These are phyloP conservation scores for Dactylellina parvicollis DNA, from an alignment of 2,329 filamentous ascomycete species.

Conservation along the genomic window DNA sequence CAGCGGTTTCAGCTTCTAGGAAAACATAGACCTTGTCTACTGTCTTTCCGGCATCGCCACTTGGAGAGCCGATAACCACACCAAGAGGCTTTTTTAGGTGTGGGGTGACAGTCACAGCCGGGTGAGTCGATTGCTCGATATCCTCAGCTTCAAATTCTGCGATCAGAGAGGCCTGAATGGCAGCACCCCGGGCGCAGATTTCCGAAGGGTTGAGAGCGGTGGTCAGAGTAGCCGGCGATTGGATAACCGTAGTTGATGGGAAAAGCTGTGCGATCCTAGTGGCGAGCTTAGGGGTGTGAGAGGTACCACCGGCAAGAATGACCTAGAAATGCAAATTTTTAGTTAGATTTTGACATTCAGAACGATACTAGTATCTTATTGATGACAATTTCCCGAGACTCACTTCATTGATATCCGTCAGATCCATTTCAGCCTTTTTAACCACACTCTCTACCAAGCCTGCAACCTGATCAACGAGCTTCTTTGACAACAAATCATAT, in stretches of 20 bases:
- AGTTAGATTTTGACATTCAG: background rate
- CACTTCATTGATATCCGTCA: constrained; percentile 87
- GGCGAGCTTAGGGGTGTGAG: constrained; percentile 93
- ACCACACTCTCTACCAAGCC: constrained; percentile 83
- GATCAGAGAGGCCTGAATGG: constrained; percentile 92
- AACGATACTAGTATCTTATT: background rate
- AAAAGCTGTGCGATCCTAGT: constrained; percentile 81
- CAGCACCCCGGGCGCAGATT: constrained; percentile 85
- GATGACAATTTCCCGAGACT: background rate
- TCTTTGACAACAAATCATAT: constrained; percentile 87
- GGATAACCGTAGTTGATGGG: constrained; percentile 78
- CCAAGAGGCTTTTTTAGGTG: constrained; percentile 90
- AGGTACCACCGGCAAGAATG: constrained; percentile 88
- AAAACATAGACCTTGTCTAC: constrained; percentile 81
- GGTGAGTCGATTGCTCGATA: constrained; percentile 94
- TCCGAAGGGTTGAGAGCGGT: constrained; percentile 92
- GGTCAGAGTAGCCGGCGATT: constrained; percentile 81
- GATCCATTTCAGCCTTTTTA: constrained; percentile 90
- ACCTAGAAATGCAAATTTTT: constrained; percentile 65
- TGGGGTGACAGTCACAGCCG: constrained; percentile 90
- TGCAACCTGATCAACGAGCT: constrained; percentile 88
- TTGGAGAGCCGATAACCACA: constrained; percentile 74
- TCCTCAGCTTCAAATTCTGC: constrained; percentile 93
- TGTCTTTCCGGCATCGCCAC: constrained; percentile 62
- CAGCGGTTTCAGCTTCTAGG: constrained; percentile 84